These are phyloP conservation scores for Phialemonium atrogriseum DNA, from an alignment of 2,329 filamentous ascomycete species.

Conservation along the genomic window DNA sequence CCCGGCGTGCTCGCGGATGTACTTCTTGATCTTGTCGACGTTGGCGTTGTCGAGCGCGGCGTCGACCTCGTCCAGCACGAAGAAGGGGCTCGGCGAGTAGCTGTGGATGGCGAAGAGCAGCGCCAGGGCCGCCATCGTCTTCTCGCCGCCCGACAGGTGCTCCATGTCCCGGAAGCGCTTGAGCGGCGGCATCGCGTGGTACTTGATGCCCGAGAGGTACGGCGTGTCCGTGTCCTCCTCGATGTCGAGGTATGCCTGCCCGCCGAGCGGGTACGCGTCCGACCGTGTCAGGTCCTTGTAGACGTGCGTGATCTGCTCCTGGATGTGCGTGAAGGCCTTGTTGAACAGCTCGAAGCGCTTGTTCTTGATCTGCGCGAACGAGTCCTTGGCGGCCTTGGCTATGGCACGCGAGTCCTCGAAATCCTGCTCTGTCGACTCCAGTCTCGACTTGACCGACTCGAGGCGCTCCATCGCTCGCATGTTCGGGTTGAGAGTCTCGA, in stretches of 20 bases:
- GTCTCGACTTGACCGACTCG: slow-evolving; percentile 73
- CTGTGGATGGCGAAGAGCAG: slow-evolving; percentile 94
- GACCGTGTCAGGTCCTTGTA: slow-evolving; percentile 94
- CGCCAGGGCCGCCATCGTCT: slow-evolving; percentile 97
- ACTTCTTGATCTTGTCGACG: slow-evolving; percentile 91
- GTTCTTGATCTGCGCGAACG: slow-evolving; percentile 72
- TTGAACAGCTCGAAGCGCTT: slow-evolving; percentile 87
- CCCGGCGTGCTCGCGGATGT: slow-evolving; percentile 86
- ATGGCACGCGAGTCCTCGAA: slow-evolving; percentile 76
- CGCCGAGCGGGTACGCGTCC: slow-evolving; percentile 86
- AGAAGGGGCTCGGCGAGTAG: slow-evolving; percentile 93
- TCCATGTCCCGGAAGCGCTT: slow-evolving; percentile 99
- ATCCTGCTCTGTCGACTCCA: slow-evolving; percentile 78
- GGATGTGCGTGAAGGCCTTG: slow-evolving; percentile 90
- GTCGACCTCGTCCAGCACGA: slow-evolving; percentile 96
- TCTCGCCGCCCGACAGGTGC: slow-evolving; percentile 92
- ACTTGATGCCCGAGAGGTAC: slow-evolving; percentile 92
- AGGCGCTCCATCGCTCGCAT: slow-evolving; percentile 92
- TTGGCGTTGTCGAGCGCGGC: slow-evolving; percentile 98
- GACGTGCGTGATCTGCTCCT: slow-evolving; percentile 85
- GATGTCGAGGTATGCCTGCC: slow-evolving; percentile 80
- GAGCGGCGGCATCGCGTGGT: slow-evolving; percentile 96
- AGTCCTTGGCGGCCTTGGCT: slow-evolving; percentile 40
- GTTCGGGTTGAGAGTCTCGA: slow-evolving; percentile 94
- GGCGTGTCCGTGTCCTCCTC: slow-evolving; percentile 93